Evolutionary conservation across 1,284 basidiomycete genomes (phyloP).

Genomic region (Heimioporus retisporus): DNA sequence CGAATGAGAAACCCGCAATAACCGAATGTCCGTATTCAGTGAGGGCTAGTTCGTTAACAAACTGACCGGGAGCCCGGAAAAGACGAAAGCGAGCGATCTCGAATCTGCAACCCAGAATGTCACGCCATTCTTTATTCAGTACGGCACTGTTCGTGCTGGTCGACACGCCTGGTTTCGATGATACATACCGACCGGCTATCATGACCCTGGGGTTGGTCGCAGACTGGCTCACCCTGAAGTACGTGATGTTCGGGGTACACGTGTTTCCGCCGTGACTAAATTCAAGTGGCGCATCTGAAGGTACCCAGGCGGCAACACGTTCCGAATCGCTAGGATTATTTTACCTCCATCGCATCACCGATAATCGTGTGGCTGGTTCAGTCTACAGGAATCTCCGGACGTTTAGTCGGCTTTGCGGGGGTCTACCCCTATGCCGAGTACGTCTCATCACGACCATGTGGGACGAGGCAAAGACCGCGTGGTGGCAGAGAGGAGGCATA

Average conservation of each 20-base stretch:
- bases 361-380: slow-evolving; percentile 57
- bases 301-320: slow-evolving; percentile 18
- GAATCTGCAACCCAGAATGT: slow-evolving; percentile 24
- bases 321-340: slow-evolving; percentile 51
- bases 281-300: slow-evolving; percentile 8
- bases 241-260: background rate
- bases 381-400: slow-evolving; percentile 54
- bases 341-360: slow-evolving; percentile 61
- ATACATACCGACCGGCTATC: slow-evolving; percentile 34
- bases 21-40: background rate
- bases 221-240: slow-evolving; percentile 36
- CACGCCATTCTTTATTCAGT: slow-evolving; percentile 4
- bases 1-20: slow-evolving; percentile 18
- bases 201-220: slow-evolving; percentile 37
- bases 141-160: slow-evolving; percentile 27
- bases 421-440: slow-evolving; percentile 31
- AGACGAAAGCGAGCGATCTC: slow-evolving; percentile 2
- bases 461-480: slow-evolving; percentile 26
- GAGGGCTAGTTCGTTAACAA: slow-evolving; percentile 29
- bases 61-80: slow-evolving; percentile 14
- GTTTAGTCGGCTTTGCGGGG: slow-evolving; percentile 47
- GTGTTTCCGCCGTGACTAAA: background rate
- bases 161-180: slow-evolving; percentile 41
- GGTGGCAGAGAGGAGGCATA: slow-evolving; percentile 28
- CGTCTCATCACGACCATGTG: slow-evolving; percentile 55